Conservation (phyloP, 768 basidiomycete species). For the Suillus alpinus region DNA sequence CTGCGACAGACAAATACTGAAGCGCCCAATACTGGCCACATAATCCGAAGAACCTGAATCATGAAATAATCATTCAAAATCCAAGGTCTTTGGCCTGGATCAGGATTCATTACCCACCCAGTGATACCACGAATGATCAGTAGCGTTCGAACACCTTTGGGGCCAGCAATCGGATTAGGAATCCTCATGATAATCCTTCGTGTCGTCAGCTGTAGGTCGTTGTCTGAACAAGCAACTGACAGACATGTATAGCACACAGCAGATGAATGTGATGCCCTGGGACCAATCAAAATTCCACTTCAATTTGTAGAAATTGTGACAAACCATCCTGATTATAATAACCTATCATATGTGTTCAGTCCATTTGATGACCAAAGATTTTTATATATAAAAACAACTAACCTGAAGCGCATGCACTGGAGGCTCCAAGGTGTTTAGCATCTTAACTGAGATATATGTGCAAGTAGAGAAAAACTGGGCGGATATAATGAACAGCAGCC, state of each 20-base stretch:
- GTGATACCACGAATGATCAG: slow-evolving; percentile 56
- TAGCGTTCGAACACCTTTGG: slow-evolving; percentile 59
- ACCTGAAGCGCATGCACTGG: slow-evolving; percentile 61
- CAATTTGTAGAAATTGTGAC: slow-evolving; percentile 8
- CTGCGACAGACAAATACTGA: slow-evolving; percentile 72
- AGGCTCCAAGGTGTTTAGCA: slow-evolving; percentile 53
- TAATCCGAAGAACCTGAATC: slow-evolving; percentile 66
- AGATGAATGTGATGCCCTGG: slow-evolving; percentile 53
- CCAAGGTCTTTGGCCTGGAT: not conserved
- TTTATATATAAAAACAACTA: slow-evolving; percentile 12
- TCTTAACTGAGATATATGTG: slow-evolving; percentile 64
- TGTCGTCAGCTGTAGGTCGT: not conserved
- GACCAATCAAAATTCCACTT: not conserved
- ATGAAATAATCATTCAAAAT: not conserved
- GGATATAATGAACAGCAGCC: slow-evolving; percentile 54
- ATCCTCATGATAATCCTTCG: slow-evolving; percentile 38
- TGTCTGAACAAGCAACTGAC: slow-evolving; percentile 9
- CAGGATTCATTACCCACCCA: slow-evolving; percentile 42
- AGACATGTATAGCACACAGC: slow-evolving; percentile 50
- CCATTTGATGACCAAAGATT: not conserved
- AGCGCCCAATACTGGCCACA: slow-evolving; percentile 67
- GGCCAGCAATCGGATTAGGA: slow-evolving; percentile 63
- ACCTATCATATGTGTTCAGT: slow-evolving; percentile 33
- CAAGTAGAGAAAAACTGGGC: slow-evolving; percentile 58
- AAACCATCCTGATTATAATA: slow-evolving; percentile 58